A percentile compares a stretch with the other conserved stretches of the same genome.
Conservation (phyloP, 257 asterid species). For the Osmanthus fragrans region DNA sequence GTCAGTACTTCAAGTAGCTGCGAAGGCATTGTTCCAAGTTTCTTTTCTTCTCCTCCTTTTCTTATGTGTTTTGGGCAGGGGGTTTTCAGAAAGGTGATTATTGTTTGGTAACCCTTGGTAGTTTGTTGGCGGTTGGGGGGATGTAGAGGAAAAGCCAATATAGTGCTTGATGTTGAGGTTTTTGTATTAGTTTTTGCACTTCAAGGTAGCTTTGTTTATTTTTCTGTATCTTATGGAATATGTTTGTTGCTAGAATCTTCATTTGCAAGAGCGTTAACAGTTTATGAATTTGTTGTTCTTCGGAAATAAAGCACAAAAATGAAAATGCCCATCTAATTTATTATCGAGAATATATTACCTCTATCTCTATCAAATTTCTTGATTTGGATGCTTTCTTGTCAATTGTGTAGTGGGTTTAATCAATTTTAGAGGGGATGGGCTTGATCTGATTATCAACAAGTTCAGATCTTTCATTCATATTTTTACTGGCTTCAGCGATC, state of each 20-base stretch:
- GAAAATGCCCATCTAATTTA: no score
- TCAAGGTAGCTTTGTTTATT: background rate
- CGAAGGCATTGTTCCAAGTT: background rate
- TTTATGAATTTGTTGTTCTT: no score
- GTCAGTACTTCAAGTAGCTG: background rate
- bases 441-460: no score
- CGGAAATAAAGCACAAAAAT: no score
- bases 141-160: background rate
- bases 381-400: background rate
- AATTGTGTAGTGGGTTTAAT: background rate
- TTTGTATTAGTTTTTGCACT: background rate
- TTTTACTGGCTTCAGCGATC: background rate
- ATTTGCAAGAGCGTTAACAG: no score
- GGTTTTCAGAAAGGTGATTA: background rate
- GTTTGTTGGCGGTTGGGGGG: background rate
- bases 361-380: background rate
- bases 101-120: background rate
- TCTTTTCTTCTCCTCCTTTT: background rate
- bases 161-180: background rate
- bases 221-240: no score
- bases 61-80: background rate
- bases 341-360: background rate
- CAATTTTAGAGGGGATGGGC: no score
- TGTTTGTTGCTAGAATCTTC: no score
- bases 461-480: background rate